These are phyloP conservation scores for Eucalyptus curtisii DNA, from an alignment of 345 rosid species.

Conservation along the genomic window DNA sequence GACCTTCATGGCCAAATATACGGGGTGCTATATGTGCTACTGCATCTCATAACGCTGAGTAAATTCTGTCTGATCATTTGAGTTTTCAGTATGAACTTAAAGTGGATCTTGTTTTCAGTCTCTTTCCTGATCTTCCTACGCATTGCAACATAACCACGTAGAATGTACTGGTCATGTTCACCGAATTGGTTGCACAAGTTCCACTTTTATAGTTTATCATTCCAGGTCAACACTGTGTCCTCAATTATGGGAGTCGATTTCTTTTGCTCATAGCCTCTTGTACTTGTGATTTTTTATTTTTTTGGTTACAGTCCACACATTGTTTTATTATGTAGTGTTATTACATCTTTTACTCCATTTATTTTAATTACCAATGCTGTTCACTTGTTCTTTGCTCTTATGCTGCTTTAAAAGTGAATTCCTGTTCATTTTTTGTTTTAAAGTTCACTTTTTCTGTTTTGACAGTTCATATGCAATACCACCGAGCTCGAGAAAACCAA, in stretches of 20 bases:
- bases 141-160: neutral
- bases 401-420: neutral
- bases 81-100: neutral
- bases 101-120: neutral
- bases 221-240: neutral
- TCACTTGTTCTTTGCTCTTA: neutral
- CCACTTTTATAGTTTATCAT: neutral
- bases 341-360: neutral
- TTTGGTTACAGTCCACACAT: neutral
- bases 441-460: neutral
- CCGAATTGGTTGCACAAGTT: neutral
- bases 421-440: neutral
- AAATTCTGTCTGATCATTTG: neutral
- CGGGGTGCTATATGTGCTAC: neutral
- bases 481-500: neutral
- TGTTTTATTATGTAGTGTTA: neutral
- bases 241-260: neutral
- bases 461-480: neutral
- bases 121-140: neutral
- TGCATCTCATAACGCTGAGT: neutral
- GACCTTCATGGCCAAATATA: neutral
- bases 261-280: neutral
- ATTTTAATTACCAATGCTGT: neutral
- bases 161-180: neutral
- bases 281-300: neutral